phyloP scores from a whole-genome alignment of 345 rosid species.

The Sapria himalayana region DNA sequence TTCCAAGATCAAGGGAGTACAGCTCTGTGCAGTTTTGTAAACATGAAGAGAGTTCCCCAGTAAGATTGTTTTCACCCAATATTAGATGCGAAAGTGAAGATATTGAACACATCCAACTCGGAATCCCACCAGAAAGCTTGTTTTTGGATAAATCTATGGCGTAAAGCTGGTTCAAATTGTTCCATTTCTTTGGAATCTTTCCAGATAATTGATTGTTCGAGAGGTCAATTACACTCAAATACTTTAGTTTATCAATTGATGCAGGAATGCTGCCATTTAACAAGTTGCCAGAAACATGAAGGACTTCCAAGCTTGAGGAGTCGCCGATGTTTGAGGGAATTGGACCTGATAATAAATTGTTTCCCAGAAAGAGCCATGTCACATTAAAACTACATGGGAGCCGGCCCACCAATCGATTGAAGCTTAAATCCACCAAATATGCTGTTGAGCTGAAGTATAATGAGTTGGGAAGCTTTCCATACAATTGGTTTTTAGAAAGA shows the following conservation, averaged over 20 bases:
- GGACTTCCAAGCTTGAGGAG: background rate
- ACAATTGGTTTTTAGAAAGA: constrained; percentile 7
- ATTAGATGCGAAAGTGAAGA: constrained; percentile 2
- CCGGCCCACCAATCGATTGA: too few species aligned
- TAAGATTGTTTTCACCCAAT: constrained; percentile 8
- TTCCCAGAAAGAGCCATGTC: background rate
- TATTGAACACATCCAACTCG: constrained; percentile 5
- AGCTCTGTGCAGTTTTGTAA: constrained; percentile 15
- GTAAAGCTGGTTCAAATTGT: background rate
- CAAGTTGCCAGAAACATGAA: constrained; percentile 3
- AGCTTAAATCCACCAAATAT: constrained; percentile 6
- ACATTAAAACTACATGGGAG: background rate
- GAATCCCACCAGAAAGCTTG: constrained; percentile 10
- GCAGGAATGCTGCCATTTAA: constrained; percentile 1
- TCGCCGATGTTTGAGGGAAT: background rate
- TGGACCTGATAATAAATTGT: background rate
- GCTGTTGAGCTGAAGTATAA: constrained; percentile 1
- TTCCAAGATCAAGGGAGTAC: constrained; percentile 19
- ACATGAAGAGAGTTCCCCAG: constrained; percentile 7
- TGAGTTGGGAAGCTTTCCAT: constrained; percentile 7
- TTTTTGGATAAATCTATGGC: constrained; percentile 7
- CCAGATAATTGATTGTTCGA: constrained; percentile 3
- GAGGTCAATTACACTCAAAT: background rate
- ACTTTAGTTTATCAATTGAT: background rate
- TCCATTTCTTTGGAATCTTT: constrained; percentile 2